These are phyloP conservation scores for Amauroascus niger DNA, from an alignment of 2,329 filamentous ascomycete species.

Conservation along the genomic window DNA sequence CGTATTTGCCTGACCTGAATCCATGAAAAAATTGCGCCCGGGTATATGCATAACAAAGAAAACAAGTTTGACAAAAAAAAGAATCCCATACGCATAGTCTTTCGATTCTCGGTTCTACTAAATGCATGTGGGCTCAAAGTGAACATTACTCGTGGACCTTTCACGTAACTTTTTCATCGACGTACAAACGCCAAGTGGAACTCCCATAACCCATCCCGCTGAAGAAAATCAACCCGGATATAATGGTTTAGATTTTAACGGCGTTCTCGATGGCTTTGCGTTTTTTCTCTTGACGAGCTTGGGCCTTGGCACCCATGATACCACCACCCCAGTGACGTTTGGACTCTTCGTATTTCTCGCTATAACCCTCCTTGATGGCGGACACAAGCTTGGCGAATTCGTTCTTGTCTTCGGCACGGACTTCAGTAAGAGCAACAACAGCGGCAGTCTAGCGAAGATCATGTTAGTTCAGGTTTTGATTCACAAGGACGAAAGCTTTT, in stretches of 20 bases:
- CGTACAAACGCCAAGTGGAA: background rate
- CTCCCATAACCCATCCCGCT: background rate
- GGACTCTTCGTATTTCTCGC: constrained; percentile 85
- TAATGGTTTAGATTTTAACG: constrained; percentile 79
- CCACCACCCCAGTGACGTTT: constrained; percentile 97
- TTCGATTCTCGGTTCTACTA: constrained; percentile 10
- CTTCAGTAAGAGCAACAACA: constrained; percentile 90
- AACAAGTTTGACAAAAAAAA: background rate
- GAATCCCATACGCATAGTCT: constrained; percentile 2
- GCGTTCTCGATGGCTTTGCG: constrained; percentile 86
- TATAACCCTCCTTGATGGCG: constrained; percentile 95
- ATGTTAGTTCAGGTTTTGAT: constrained; percentile 24
- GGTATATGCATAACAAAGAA: constrained; percentile 13
- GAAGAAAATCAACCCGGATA: background rate
- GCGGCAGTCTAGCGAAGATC: constrained; percentile 69
- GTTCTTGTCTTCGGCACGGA: constrained; percentile 94
- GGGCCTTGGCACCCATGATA: constrained; percentile 97
- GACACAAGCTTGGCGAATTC: constrained; percentile 96
- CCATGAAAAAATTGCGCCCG: constrained; percentile 9
- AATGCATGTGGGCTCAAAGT: background rate
- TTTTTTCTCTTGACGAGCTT: constrained; percentile 68
- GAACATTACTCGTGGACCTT: constrained; percentile 5
- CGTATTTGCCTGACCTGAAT: constrained; percentile 4
- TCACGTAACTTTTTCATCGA: constrained; percentile 5
- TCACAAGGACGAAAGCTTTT: constrained; percentile 19